phyloP scores from a whole-genome alignment of 768 basidiomycete species.

The Hygrocybe punicea region DNA sequence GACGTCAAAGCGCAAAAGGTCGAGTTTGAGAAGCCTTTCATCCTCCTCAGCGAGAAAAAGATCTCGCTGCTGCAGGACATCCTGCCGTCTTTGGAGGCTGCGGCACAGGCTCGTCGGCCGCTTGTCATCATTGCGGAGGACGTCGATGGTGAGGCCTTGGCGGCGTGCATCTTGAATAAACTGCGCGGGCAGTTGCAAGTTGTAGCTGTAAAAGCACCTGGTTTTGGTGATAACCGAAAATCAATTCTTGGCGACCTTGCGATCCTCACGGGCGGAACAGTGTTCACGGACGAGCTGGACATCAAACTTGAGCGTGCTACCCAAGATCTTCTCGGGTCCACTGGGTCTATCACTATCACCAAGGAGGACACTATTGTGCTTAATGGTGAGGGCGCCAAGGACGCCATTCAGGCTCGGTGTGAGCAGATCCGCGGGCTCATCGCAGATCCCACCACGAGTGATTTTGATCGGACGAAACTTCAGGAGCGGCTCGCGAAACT shows the following conservation, averaged over 20 bases:
- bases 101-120: conserved; percentile 79
- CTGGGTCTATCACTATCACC: conserved; percentile 89
- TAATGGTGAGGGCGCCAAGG: conserved; percentile 90
- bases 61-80: conserved; percentile 93
- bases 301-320: conserved; percentile 94
- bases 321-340: conserved; percentile 82
- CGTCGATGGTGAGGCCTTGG: conserved; percentile 95
- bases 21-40: conserved; percentile 94
- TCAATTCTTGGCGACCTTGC: conserved; percentile 95
- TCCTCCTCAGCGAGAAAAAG: conserved; percentile 97
- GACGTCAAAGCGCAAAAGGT: conserved; percentile 95
- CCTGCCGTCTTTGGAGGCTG: conserved; percentile 82
- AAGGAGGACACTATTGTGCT: conserved; percentile 98
- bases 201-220: conserved; percentile 92
- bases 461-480: conserved; percentile 92
- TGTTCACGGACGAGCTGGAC: conserved; percentile 95
- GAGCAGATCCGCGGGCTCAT: conserved; percentile 90
- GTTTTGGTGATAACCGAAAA: conserved; percentile 99
- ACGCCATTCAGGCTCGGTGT: conserved; percentile 86
- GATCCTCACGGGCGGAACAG: conserved; percentile 95
- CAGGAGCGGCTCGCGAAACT: conserved; percentile 98
- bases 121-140: conserved; percentile 97
- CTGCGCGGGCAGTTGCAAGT: conserved; percentile 96
- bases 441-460: conserved; percentile 78
- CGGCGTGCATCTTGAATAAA: conserved; percentile 98